Evolutionary conservation across 1,284 basidiomycete species (phyloP).

Genomic region (Tilletia setariae): DNA sequence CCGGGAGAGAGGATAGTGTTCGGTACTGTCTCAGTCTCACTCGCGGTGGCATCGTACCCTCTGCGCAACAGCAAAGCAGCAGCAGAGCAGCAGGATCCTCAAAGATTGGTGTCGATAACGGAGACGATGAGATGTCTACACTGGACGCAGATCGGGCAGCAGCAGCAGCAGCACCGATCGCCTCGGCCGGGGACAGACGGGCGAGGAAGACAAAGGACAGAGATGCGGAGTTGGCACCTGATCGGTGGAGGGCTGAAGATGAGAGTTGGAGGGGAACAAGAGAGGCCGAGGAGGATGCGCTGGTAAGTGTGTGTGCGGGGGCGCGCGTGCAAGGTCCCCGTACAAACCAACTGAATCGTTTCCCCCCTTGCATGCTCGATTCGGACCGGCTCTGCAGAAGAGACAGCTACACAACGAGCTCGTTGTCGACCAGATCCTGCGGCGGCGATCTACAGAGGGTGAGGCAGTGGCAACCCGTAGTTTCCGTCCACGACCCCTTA

Average conservation of each 20-base stretch:
- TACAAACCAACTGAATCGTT: background rate
- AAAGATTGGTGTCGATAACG: too few species aligned
- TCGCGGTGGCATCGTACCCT: too few species aligned
- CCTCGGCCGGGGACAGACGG: background rate
- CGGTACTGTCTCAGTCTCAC: conserved; percentile 39
- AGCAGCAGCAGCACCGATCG: conserved; percentile 15
- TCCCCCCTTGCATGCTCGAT: too few species aligned
- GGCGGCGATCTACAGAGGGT: background rate
- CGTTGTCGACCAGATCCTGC: conserved; percentile 28
- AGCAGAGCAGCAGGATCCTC: too few species aligned
- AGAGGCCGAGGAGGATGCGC: conserved; percentile 12
- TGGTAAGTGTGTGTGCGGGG: background rate
- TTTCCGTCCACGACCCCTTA: too few species aligned
- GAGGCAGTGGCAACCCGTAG: too few species aligned
- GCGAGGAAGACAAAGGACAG: conserved; percentile 21
- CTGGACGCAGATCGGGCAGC: background rate
- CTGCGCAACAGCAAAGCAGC: too few species aligned
- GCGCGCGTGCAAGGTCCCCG: background rate
- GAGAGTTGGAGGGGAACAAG: background rate
- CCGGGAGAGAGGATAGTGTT: conserved; percentile 42
- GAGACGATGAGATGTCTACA: background rate
- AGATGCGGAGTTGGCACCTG: conserved; percentile 31
- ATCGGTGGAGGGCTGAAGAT: conserved; percentile 20
- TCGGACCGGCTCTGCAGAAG: too few species aligned
- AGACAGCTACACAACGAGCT: conserved; percentile 48